Percentiles rank a stretch among this genome's conserved stretches.
Evolutionary conservation across 805 yeast species (phyloP).

Genomic region (Wickerhamomyces canadensis): DNA sequence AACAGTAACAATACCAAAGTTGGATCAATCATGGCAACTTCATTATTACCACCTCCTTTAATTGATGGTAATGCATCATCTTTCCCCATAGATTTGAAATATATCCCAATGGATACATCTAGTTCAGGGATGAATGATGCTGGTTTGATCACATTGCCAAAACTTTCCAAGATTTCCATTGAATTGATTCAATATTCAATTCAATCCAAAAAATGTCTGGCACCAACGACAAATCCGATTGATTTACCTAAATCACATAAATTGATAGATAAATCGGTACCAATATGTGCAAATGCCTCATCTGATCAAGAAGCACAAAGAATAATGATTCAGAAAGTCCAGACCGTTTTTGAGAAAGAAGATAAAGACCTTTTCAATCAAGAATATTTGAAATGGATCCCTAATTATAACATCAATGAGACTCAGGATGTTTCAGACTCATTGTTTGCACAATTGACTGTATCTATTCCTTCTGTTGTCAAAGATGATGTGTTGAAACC

Average conservation of each 20-base stretch:
- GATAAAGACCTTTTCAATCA: neutral
- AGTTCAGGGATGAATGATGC: too few relatives aligned
- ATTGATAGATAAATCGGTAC: too few relatives aligned
- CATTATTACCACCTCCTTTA: conserved; percentile 11
- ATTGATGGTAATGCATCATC: neutral
- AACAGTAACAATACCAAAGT: neutral
- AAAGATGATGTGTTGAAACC: conserved; percentile 7
- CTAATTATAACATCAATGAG: conserved; percentile 9
- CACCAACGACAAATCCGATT: conserved; percentile 2
- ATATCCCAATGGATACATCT: too few relatives aligned
- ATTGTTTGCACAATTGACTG: conserved; percentile 2
- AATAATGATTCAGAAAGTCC: conserved; percentile 10
- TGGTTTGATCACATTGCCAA: neutral
- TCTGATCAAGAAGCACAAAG: neutral
- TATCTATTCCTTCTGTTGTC: conserved; percentile 8
- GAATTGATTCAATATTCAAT: conserved; percentile 10
- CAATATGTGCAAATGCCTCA: too few relatives aligned
- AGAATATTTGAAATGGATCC: conserved; percentile 12
- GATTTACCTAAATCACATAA: conserved; percentile 1
- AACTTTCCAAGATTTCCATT: conserved; percentile 1
- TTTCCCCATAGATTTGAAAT: conserved; percentile 9
- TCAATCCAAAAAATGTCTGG: conserved; percentile 10
- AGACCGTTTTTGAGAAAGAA: conserved; percentile 4
- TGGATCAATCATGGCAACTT: conserved; percentile 9
- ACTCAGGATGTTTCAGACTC: too few relatives aligned